Conservation (phyloP, 1,284 basidiomycete species). For the Meripilus lineatus region DNA sequence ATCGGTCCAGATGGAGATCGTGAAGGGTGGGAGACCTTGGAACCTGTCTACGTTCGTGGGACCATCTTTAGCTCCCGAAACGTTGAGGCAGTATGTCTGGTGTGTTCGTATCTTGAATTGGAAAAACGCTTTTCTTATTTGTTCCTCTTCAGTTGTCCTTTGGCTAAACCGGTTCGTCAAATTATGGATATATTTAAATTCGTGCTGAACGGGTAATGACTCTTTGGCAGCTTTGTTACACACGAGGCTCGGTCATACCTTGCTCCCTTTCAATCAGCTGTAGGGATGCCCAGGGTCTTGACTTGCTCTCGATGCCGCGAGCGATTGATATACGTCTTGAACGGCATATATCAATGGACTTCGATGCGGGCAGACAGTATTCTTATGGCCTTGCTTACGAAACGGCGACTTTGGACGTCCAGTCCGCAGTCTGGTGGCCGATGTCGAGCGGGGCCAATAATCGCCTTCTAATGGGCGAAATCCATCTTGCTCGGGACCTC, state of each 20-base stretch:
- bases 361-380: constrained; percentile 2
- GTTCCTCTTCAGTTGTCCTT: background rate
- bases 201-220: too few relatives aligned
- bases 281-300: constrained; percentile 21
- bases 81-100: constrained; percentile 18
- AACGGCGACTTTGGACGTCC: constrained; percentile 1
- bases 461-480: constrained; percentile 21
- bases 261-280: constrained; percentile 18
- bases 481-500: constrained; percentile 18
- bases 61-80: constrained; percentile 38
- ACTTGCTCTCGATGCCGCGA: constrained; percentile 18
- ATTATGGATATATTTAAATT: too few relatives aligned
- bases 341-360: constrained; percentile 17
- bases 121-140: too few relatives aligned
- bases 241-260: constrained; percentile 22
- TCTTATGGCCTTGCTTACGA: constrained; percentile 13
- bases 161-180: too few relatives aligned
- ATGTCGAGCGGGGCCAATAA: background rate
- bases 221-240: constrained; percentile 19
- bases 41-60: constrained; percentile 35
- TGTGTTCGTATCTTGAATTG: too few relatives aligned
- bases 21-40: constrained; percentile 43
- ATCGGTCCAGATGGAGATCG: constrained; percentile 43
- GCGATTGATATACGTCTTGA: constrained; percentile 18
- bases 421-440: constrained; percentile 17